A percentile compares a stretch with the other conserved stretches of the same genome.
Conservation (phyloP, 148 eudicot species). For the Persicaria maculosa region DNA sequence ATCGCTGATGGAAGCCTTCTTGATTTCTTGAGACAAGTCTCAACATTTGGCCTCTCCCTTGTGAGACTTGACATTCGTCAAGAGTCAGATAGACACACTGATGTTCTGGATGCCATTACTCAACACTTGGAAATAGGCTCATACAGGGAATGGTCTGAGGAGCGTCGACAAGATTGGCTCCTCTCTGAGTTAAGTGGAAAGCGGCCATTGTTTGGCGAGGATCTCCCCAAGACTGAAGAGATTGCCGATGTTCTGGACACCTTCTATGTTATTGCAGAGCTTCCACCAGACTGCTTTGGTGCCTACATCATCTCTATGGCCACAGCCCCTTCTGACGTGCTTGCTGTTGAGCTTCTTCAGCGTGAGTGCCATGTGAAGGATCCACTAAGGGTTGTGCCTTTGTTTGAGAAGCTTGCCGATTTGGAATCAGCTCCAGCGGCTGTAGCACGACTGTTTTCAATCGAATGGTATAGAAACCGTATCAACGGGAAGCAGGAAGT, state of each 20-base stretch:
- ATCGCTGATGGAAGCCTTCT: conserved; percentile 98
- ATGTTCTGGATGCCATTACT: conserved; percentile 90
- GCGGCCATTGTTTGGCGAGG: conserved; percentile 88
- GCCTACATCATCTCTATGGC: conserved; percentile 99
- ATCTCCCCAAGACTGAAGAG: conserved; percentile 91
- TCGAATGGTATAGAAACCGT: conserved; percentile 75
- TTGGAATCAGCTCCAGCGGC: conserved; percentile 95
- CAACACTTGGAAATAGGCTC: conserved; percentile 85
- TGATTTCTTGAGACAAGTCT: conserved; percentile 91
- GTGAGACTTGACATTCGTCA: conserved; percentile 92
- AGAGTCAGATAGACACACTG: conserved; percentile 94
- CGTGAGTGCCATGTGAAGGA: conserved; percentile 85
- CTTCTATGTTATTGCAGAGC: conserved; percentile 74
- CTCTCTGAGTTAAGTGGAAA: conserved; percentile 84
- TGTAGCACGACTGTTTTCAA: conserved; percentile 78
- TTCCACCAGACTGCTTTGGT: conserved; percentile 90
- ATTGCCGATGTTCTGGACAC: conserved; percentile 90
- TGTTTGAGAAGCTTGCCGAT: conserved; percentile 90
- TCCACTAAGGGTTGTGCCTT: conserved; percentile 86
- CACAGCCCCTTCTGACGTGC: conserved; percentile 89
- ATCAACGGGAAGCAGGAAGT: conserved; percentile 95
- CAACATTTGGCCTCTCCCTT: conserved; percentile 90
- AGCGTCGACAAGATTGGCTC: conserved; percentile 93
- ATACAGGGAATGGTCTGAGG: conserved; percentile 92
- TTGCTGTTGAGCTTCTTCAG: conserved; percentile 92